A percentile compares a stretch with the other conserved stretches of the same genome.
phyloP scores from a whole-genome alignment of 805 yeast species.

The Allodekkera sacchari region DNA sequence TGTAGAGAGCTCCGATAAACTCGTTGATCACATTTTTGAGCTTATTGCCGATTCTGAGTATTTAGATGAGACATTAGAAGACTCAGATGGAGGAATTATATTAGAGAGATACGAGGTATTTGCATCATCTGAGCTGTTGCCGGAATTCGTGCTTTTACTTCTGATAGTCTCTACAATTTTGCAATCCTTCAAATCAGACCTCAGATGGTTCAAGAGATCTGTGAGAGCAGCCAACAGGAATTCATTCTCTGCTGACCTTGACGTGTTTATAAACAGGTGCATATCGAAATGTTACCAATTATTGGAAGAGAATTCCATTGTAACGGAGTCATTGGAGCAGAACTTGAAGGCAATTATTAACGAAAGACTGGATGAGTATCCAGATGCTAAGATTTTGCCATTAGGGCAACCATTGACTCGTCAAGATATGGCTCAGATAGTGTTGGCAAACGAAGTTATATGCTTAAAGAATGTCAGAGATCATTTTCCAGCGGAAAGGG shows the following conservation, averaged over 20 bases:
- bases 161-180: conserved; percentile 40
- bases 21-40: conserved; percentile 30
- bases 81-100: conserved; percentile 28
- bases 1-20: conserved; percentile 7
- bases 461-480: conserved; percentile 35
- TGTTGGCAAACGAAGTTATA: conserved; percentile 46
- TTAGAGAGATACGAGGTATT: conserved; percentile 59
- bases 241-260: conserved; percentile 19
- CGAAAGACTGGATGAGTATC: conserved; percentile 39
- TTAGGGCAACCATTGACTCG: conserved; percentile 13
- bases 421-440: conserved; percentile 43
- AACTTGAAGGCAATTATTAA: conserved; percentile 28
- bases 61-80: conserved; percentile 24
- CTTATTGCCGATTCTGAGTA: conserved; percentile 28
- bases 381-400: conserved; percentile 21
- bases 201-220: conserved; percentile 24
- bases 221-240: conserved; percentile 12
- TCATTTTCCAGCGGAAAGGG: conserved; percentile 11
- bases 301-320: conserved; percentile 38
- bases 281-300: conserved; percentile 55
- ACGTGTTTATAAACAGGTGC: conserved; percentile 36
- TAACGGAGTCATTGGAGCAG: conserved; percentile 27
- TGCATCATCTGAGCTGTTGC: conserved; percentile 43
- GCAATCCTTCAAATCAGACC: conserved; percentile 22
- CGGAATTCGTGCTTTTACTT: conserved; percentile 49